These are phyloP conservation scores for Neocatenulostroma microsporum DNA, from an alignment of 2,329 filamentous ascomycete species.

Conservation along the genomic window DNA sequence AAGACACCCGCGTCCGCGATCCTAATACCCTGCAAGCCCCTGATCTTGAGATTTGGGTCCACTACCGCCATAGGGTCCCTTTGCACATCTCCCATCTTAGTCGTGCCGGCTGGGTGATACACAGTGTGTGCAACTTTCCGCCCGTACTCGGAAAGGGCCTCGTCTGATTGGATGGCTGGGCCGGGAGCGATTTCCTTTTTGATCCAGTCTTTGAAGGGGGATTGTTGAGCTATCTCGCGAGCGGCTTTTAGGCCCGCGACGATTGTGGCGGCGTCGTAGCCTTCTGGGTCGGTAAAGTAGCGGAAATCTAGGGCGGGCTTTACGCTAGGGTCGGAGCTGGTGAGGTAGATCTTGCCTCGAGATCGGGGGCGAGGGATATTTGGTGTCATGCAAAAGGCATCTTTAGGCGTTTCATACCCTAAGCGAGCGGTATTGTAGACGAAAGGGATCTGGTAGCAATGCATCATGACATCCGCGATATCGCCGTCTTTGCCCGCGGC, in stretches of 20 bases:
- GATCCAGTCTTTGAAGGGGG: constrained; percentile 75
- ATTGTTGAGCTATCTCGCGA: constrained; percentile 65
- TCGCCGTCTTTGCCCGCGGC: constrained; percentile 63
- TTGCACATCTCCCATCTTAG: constrained; percentile 73
- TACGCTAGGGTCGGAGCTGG: constrained; percentile 63
- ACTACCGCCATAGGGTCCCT: constrained; percentile 69
- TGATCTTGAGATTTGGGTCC: constrained; percentile 63
- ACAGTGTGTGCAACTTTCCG: constrained; percentile 77
- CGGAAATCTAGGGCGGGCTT: constrained; percentile 82
- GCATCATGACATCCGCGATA: constrained; percentile 86
- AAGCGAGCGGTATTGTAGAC: constrained; percentile 73
- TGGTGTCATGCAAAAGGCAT: constrained; percentile 88
- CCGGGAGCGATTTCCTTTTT: constrained; percentile 75
- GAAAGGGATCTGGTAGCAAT: constrained; percentile 94
- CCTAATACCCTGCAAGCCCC: constrained; percentile 63
- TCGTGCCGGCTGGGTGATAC: constrained; percentile 83
- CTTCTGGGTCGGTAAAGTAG: constrained; percentile 81
- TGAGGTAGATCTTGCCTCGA: constrained; percentile 68
- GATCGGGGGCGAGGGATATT: constrained; percentile 80
- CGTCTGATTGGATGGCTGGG: constrained; percentile 63
- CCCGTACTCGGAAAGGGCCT: constrained; percentile 74
- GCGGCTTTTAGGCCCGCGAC: constrained; percentile 69
- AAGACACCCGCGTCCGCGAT: constrained; percentile 85
- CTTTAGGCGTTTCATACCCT: constrained; percentile 62
- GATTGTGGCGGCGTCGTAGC: constrained; percentile 75